Base-by-base conservation (phyloP, 148 eudicot species). In the Dysphania ambrosioides region DNA sequence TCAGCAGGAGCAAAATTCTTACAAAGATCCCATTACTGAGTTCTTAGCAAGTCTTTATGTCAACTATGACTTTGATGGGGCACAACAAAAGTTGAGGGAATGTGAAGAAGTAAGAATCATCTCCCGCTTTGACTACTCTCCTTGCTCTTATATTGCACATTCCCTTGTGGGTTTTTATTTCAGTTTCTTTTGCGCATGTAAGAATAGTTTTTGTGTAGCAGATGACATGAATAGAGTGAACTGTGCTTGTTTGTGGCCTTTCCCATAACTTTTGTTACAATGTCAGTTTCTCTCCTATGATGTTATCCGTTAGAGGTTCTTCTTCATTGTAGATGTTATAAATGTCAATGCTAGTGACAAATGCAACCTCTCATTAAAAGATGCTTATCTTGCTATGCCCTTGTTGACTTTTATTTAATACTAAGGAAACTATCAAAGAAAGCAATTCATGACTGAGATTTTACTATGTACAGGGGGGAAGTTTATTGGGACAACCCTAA, bases 1-100 rank as follows among this genome's bases (percentile, higher is more conserved):
- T 60, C 96, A 94, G 80, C 98, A 90, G 75, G 98, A 90, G 83
- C 98, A 90, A 61, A 73, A 85, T 72, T 86, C 97, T 16, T 85
- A 80, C 72, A 82, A 90, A 77, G 98, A 95, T 82, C 97, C 98
- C 41, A 90, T 95, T 80, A 90, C 94, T 2, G 96, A 95, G 83
- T 95, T 95, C 78, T 85, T 95, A 90, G 93, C 96, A 23, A 88
- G 97, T 82, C 82, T 95, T 6, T 94, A 87, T 79, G 92, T 94
- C 78, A 94, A 92, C 73, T 94, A 90, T 83, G 98, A 94, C 82
- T 94, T 92, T 79, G 97, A 95, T 72, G 96, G 88, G 34, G 98
- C 94, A 53, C 97, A 95, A 75, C 85, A 86, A 55, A 95, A 92
- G 88, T 86, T 92, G 92, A 95, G 70, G 63, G 98, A 92, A 80